Evolutionary conservation across 768 basidiomycete genomes (phyloP).

Genomic region (Suillus ampliporus): DNA sequence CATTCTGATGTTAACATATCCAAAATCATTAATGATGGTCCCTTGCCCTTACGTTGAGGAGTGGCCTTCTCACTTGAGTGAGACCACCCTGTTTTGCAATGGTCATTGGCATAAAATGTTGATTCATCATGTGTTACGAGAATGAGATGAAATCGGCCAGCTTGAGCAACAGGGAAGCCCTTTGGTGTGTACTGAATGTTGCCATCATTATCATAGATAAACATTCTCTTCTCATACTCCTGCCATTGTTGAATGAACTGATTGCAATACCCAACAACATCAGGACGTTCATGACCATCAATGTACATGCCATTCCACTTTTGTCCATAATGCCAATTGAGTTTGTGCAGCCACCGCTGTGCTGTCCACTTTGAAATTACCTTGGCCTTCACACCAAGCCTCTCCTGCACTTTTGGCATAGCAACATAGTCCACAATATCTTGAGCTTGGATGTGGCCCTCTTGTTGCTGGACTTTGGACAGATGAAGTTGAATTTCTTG

Average conservation of each 20-base stretch:
- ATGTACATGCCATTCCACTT: neutral
- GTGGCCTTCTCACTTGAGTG: neutral
- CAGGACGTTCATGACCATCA: neutral
- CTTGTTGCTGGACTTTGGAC: neutral
- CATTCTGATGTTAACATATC: neutral
- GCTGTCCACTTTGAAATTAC: neutral
- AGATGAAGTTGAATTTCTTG: neutral
- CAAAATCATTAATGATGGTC: neutral
- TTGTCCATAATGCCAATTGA: neutral
- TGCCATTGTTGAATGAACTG: neutral
- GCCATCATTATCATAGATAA: neutral
- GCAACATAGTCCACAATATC: neutral
- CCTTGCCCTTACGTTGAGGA: neutral
- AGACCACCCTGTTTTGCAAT: neutral
- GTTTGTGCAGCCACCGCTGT: neutral
- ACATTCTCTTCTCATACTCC: neutral
- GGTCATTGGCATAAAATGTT: neutral
- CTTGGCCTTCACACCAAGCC: neutral
- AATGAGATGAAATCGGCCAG: neutral
- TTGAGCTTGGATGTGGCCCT: neutral
- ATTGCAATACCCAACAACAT: neutral
- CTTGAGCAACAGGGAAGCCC: neutral
- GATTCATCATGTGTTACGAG: neutral
- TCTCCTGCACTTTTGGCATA: neutral
- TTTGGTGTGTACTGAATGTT: neutral